Evolutionary conservation across 257 asterid genomes (phyloP), one percentile per base, ranked within the genome.

Genomic region (Henckelia pumila): DNA sequence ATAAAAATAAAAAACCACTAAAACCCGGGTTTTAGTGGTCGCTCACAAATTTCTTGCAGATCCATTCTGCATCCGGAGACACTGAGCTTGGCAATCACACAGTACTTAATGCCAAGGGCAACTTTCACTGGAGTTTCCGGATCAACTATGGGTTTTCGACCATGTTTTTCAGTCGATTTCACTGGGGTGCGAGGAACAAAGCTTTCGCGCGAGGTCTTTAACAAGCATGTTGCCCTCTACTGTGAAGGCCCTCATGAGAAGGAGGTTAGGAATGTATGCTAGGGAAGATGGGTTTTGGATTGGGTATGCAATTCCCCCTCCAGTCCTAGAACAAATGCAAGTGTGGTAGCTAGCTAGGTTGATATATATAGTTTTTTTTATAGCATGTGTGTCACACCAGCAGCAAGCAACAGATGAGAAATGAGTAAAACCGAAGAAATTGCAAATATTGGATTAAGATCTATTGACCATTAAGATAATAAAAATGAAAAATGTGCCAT

Each of bases 81-180:
- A 5, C 28, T 8, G 68, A 70, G 7, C 62, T 70, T 4, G 74
- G 74, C 21, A n/a, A 32, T 6, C 75, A 71, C n/a, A 17, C 11
- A n/a, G n/a, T n/a, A 3, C 69, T 71, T 5, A 3, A 0, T 0
- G 8, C 33, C 20, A 22, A 22, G 0, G 22, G 25, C 5, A 47
- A 71, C 22, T 71, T 71, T 23, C 7, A 62, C 13, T 62, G 63
- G 63, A 5, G 17, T 20, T 61, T 70, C 2, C 33, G 40, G 4
- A 28, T 70, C 56, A 61, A 70, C 28, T 1, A 60, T 1, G 4
- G 17, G 7, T 13, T 7, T 0, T 29, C 26, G 10, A 70, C 75
- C 8, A 4, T 17, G 24, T 62, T 0, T 3, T 60, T 22, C 7
- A 53, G 69, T 53, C 47, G 53, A 17, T 70, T 62, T 60, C 23